Evolutionary conservation across 495 filamentous ascomycete species (phyloP), one percentile per base, ranked within the genome.

Genomic region (Hyaloscypha hepaticicola): DNA sequence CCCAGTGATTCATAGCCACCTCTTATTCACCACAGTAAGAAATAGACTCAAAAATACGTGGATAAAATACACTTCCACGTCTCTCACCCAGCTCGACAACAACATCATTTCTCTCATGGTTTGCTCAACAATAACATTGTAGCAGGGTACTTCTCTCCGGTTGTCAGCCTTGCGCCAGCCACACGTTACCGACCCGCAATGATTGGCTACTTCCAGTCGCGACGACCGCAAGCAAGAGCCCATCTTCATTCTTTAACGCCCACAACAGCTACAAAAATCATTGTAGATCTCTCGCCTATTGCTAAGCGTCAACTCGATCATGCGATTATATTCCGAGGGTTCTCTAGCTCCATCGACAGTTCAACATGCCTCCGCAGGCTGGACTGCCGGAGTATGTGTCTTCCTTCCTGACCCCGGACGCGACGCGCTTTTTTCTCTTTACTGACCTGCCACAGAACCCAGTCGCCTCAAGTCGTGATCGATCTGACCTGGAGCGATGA

Each of bases 401-500:
- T 63, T 22, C 33, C 14, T 31, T 48, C 48, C 25, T 41, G 38
- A 22, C 3, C 9, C 25, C 34, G 34, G 11, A 59, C 56, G 56
- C 56, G 56, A 59, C 56, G 29, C n/a, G 50, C 22, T 16, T 53
- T 45, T 25, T 9, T 53, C 26, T 53, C n/a, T 16, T 53, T 26
- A 53, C 3, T 53, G 5, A 45, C 38, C 6, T 45, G 38, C 38
- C 16, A 4, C 16, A 45, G 38, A 45, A 16, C 38, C 31, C 6
- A 33, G 12, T 33, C 31, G 11, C 38, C 16, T 45, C 38, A 1
- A 16, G 11, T 19, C 38, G 38, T 45, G 38, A 45, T 45, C 38
- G 68, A 70, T 34, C 60, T 70, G 3, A 70, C 68, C 14, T 5
- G 19, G 9, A 67, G 63, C 26, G 69, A 70, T 58, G 65, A 67